Evolutionary conservation across 208 protist species (phyloP).

Genomic region (Trichomonas tenax): DNA sequence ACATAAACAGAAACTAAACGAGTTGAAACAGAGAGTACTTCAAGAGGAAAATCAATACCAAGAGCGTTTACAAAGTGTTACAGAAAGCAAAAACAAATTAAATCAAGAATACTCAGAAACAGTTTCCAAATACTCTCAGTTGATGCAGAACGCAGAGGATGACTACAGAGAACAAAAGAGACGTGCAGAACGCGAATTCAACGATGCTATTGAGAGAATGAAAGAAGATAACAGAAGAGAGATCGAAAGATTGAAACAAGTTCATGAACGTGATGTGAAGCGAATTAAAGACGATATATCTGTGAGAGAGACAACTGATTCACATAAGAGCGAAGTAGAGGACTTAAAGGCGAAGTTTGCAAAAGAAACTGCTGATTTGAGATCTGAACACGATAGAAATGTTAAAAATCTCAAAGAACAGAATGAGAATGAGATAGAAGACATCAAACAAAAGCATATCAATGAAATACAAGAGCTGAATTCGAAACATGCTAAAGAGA

Average conservation of each 20-base stretch:
- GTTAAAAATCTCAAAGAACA: background rate
- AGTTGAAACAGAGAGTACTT: background rate
- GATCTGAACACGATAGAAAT: background rate
- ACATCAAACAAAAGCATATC: background rate
- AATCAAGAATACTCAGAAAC: background rate
- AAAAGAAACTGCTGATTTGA: background rate
- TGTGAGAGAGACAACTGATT: background rate
- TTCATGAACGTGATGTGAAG: background rate
- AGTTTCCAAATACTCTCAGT: background rate
- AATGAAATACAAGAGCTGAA: background rate
- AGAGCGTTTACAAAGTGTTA: background rate
- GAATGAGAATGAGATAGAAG: background rate
- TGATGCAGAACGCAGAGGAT: background rate
- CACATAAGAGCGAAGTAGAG: background rate
- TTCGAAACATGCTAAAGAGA: background rate
- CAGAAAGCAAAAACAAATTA: background rate
- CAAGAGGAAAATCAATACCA: background rate
- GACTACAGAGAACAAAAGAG: background rate
- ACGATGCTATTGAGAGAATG: background rate
- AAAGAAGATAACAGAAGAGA: background rate
- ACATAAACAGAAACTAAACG: background rate
- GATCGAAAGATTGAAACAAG: background rate
- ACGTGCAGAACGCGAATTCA: background rate
- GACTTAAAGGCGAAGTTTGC: background rate
- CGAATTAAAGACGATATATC: background rate